These are phyloP conservation scores for Neurospora terricola DNA, from an alignment of 495 filamentous ascomycete species.

Conservation along the genomic window DNA sequence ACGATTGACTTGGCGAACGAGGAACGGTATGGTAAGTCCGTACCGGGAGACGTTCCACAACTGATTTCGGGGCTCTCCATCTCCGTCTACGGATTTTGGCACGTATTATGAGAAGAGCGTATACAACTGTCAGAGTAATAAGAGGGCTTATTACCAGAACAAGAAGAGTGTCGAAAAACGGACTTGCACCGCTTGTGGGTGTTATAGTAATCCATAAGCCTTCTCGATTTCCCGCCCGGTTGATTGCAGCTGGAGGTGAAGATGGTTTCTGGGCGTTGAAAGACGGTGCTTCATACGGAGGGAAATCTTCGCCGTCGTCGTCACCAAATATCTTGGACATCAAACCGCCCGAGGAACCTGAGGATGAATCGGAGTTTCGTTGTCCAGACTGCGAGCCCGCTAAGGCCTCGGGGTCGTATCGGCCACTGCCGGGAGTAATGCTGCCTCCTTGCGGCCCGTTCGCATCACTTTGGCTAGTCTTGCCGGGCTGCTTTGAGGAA, in stretches of 20 bases:
- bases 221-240: conserved; percentile 44
- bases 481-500: conserved; percentile 16
- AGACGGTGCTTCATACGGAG: conserved; percentile 10
- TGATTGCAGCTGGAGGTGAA: conserved; percentile 11
- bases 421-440: conserved; percentile 68
- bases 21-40: conserved; percentile 84
- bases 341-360: conserved; percentile 19
- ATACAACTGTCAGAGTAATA: conserved; percentile 86
- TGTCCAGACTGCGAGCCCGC: conserved; percentile 15
- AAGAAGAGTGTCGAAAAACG: conserved; percentile 91
- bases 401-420: conserved; percentile 41
- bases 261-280: conserved; percentile 3
- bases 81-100: conserved; percentile 81
- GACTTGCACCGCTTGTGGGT: conserved; percentile 80
- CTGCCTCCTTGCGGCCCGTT: conserved; percentile 51
- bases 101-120: conserved; percentile 76
- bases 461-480: conserved; percentile 15
- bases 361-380: conserved; percentile 12
- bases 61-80: conserved; percentile 92
- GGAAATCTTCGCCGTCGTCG: conserved; percentile 24
- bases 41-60: conserved; percentile 91
- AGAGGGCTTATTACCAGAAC: conserved; percentile 89
- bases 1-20: conserved; percentile 48
- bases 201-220: conserved; percentile 95
- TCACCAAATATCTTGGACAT: conserved; percentile 40